Evolutionary conservation across 2,329 filamentous ascomycete genomes (phyloP).

Genomic region (Fusarium nematophilum): DNA sequence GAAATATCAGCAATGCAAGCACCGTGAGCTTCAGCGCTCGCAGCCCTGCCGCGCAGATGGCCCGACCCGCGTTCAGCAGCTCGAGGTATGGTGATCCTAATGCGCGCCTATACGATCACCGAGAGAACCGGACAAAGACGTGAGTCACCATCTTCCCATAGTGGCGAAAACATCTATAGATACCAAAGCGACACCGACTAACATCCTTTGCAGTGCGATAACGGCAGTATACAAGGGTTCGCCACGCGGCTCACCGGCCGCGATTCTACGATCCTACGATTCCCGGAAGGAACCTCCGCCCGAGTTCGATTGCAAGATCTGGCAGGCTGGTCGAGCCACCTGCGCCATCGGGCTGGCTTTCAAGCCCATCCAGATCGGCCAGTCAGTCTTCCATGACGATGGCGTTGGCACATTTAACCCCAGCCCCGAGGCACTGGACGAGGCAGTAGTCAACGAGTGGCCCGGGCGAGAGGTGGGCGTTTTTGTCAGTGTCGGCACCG

Average conservation of each 20-base stretch:
- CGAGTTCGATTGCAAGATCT: slow-evolving; percentile 94
- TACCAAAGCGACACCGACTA: slow-evolving; percentile 3
- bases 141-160: slow-evolving; percentile 59
- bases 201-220: slow-evolving; percentile 72
- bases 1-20: slow-evolving; percentile 83
- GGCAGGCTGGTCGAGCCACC: slow-evolving; percentile 97
- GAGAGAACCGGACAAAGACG: slow-evolving; percentile 91
- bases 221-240: slow-evolving; percentile 93
- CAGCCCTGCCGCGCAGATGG: slow-evolving; percentile 67
- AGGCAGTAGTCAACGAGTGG: slow-evolving; percentile 94
- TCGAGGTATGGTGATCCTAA: slow-evolving; percentile 83
- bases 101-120: slow-evolving; percentile 85
- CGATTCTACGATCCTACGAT: slow-evolving; percentile 91
- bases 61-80: slow-evolving; percentile 63
- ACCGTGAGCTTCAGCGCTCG: slow-evolving; percentile 82
- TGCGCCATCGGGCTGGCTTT: slow-evolving; percentile 91
- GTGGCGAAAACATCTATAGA: neutral
- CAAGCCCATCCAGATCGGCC: slow-evolving; percentile 93
- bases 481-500: slow-evolving; percentile 94
- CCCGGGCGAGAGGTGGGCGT: slow-evolving; percentile 92
- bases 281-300: slow-evolving; percentile 90
- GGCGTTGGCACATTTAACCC: slow-evolving; percentile 94
- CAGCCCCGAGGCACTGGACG: slow-evolving; percentile 84
- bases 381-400: slow-evolving; percentile 94
- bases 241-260: slow-evolving; percentile 72